Evolutionary conservation across 805 yeast species (phyloP).

Genomic region (Kuraishia capsulata): DNA sequence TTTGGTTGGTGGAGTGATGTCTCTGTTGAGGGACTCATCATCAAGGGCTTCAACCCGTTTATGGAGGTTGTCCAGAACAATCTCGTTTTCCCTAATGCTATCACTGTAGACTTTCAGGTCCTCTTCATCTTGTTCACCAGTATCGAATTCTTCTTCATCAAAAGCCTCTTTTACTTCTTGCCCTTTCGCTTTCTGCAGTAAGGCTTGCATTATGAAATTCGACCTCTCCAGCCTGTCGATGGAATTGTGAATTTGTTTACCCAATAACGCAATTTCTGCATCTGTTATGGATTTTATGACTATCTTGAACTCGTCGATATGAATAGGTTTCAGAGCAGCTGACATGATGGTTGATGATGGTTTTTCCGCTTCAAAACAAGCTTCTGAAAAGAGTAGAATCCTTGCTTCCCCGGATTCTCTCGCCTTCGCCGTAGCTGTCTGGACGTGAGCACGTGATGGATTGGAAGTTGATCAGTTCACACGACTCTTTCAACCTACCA

Average conservation of each 20-base stretch:
- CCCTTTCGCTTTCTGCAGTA: slow-evolving; percentile 22
- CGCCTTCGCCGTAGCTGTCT: no score
- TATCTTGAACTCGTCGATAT: slow-evolving; percentile 16
- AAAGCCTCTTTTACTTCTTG: slow-evolving; percentile 2
- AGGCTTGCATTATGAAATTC: slow-evolving; percentile 35
- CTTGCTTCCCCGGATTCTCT: no score
- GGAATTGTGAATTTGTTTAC: slow-evolving; percentile 28
- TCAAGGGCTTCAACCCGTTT: slow-evolving; percentile 35
- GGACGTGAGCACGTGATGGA: no score
- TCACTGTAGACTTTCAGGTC: slow-evolving; percentile 45
- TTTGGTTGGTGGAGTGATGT: slow-evolving; percentile 6
- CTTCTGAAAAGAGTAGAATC: no score
- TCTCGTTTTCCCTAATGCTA: slow-evolving; percentile 46
- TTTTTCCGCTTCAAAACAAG: no score
- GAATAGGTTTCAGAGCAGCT: slow-evolving; percentile 12
- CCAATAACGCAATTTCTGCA: slow-evolving; percentile 26
- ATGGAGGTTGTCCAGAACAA: slow-evolving; percentile 42
- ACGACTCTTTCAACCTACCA: no score
- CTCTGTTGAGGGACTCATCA: slow-evolving; percentile 39
- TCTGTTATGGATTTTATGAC: slow-evolving; percentile 29
- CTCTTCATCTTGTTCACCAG: slow-evolving; percentile 29
- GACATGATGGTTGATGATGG: slow-evolving; percentile 1
- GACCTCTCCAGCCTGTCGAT: slow-evolving; percentile 36
- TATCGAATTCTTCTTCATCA: slow-evolving; percentile 20
- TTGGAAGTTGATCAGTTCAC: no score